Base-by-base conservation (phyloP, 768 basidiomycete genomes). In the Coprinopsis sp. region DNA sequence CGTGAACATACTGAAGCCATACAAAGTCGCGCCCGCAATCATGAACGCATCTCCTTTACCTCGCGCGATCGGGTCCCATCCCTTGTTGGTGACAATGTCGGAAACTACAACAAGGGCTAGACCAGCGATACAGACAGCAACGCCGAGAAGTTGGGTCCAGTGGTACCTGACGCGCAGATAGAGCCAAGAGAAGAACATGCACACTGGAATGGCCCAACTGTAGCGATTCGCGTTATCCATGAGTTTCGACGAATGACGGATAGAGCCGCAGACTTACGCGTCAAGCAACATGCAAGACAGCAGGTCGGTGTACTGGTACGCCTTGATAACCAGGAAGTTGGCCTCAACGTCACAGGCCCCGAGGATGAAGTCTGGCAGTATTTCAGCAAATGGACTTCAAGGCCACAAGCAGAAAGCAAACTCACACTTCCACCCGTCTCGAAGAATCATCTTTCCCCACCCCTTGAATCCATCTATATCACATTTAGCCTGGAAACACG, bases 271-370 rank as follows among this genome's bases (percentile, higher is more conserved):
- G 21, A 66, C 81, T 51, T 60, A 88, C 79, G 90, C 88, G 58
- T 92, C 89, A 37, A 93, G 81, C n/a, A 93, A 77, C 87, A 91
- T 91, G 64, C 87, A 90, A 1, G 91, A 92, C 37, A 93, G 69
- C 3, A 93, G 67, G 54, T 87, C 88, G 27, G 91, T 92, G 68
- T 87, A 91, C 67, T 89, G 76, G 60, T 86, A 91, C 14, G 90
- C 87, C 63, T 87, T 88, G 45, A 92, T 81, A 33, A 87, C 91
- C 50, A 91, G 66, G 58, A 89, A 93, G 61, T 93, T 93, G 27
- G 84, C 90, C 61, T 92, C 91, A 29, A 92, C 90, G 58, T 93
- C 90, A 61, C 80, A 87, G 23, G 73, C 77, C 19, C 85, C 89
- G 25, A 93, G 70, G 47, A 91, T 72, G 50, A 90, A 63, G 62